Base-by-base conservation (phyloP, 2,329 filamentous ascomycete species). In the Coleophoma cylindrospora region DNA sequence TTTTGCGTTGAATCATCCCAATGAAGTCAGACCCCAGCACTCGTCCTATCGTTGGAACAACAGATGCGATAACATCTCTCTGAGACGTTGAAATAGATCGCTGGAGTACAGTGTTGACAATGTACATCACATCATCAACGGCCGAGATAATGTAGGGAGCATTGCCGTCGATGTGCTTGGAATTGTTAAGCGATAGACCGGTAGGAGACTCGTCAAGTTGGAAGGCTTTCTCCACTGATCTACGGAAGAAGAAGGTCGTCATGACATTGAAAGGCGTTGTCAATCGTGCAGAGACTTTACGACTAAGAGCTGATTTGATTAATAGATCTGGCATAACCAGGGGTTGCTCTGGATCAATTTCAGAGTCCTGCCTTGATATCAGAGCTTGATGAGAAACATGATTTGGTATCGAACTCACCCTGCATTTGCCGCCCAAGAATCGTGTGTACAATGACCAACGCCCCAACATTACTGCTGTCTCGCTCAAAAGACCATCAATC, bases 41-140 rank as follows among this genome's bases (percentile, higher is more conserved):
- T 34, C 90, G 82, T 15, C 86, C 82, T 5, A 97, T 75, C 0
- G 84, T 87, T 2, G 91, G 87, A 22, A 96, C 72, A 7, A 95
- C 87, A 50, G 81, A 88, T 40, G 82, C 81, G 19, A 95, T 80
- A 3, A 96, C 84, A 15, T 85, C 78, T 57, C 84, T 77, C 65
- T 96, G 91, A 2, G 88, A 89, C 0, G 95, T 97, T 0, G 89
- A 86, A 19, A 97, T 75, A 0, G 90, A 88, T 57, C 92, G 86
- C 56, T 95, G 87, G 8, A 97, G 76, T 34, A 97, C 87, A 46
- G 92, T 86, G 65, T 95, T 95, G 65, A 96, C 89, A 60, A 99
- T 96, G 70, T 97, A 99, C 92, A 99, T 97, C 63, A 97, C 91
- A 70, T 96, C 94, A 72, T 99, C 94, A 9, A 99, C 91, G 0